Evolutionary conservation across 441 rosid genomes (phyloP), one percentile per base, ranked within the genome.

Genomic region (Gossypium schwendimanii): DNA sequence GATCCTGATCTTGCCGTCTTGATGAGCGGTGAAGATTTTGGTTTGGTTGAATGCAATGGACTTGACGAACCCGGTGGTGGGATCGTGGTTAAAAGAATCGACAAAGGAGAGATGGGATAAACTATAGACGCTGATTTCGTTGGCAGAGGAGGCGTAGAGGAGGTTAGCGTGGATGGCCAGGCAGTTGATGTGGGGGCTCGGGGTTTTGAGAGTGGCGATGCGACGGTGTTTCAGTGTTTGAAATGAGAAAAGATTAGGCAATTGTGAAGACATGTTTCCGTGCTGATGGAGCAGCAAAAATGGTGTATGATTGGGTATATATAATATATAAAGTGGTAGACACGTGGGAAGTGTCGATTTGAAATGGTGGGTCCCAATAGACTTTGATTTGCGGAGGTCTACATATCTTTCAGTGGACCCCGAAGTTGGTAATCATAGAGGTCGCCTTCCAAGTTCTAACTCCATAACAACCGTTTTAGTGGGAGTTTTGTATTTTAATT

Each of bases 11-110:
- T 81, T 82, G 52, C 81, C 77, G 45, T 86, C 89, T 49, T 86
- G 89, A 57, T 86, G 89, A 24, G 89, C 84, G 1, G 87, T 84
- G 83, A 84, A 84, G 77, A 86, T 63, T 50, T 71, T 70, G 0
- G 62, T 9, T 18, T 49, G 6, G 72, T 70, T 18, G 71, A 86
- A 82, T 1, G 83, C 80, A 1, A 82, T 82, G 26, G 84, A 83
- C 69, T 86, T 86, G 80, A 84, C 76, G 24, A 81, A 74, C 4
- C 86, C 86, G 1, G 87, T 75, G 36, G 81, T 8, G 26, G 70
- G 67, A 45, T 74, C 74, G 8, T 52, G 31, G 18, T 71, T 70
- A 3, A 82, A 77, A 8, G 82, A 61, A 20, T 80, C 77, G 26
- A 82, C 7, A 1, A 54, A 78, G 67, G 70, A 36, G n/a, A 67